phyloP scores from a whole-genome alignment of 2,329 filamentous ascomycete species.

The Pleoardoris graminearum region DNA sequence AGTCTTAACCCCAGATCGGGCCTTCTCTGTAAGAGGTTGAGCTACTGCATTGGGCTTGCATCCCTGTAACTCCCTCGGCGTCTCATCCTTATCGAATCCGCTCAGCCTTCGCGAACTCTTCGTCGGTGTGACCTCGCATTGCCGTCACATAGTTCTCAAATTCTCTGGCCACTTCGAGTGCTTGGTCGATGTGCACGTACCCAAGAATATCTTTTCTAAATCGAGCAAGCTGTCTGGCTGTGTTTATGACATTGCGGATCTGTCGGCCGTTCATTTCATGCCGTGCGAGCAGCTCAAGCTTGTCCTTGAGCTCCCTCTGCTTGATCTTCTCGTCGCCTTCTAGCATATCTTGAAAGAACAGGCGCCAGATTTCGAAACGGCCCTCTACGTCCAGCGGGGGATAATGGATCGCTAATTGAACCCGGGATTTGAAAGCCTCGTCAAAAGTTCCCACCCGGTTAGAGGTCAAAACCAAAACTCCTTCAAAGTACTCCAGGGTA shows the following conservation, averaged over 20 bases:
- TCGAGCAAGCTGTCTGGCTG: conserved; percentile 32
- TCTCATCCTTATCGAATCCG: background rate
- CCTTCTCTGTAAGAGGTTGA: no score
- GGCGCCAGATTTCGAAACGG: conserved; percentile 47
- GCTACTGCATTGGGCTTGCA: no score
- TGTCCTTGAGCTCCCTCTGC: conserved; percentile 18
- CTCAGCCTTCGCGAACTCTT: background rate
- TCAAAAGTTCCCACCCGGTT: conserved; percentile 48
- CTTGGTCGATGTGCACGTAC: background rate
- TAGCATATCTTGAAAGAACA: background rate
- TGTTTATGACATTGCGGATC: conserved; percentile 49
- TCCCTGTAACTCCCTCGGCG: no score
- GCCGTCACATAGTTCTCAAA: conserved; percentile 11
- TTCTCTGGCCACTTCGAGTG: background rate
- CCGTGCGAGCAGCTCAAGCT: conserved; percentile 34
- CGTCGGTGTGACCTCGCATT: background rate
- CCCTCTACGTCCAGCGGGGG: conserved; percentile 48
- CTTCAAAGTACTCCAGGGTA: conserved; percentile 48
- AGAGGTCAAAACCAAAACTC: conserved; percentile 50
- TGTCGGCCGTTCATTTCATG: conserved; percentile 45
- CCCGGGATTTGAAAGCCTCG: conserved; percentile 42
- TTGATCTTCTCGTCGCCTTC: background rate
- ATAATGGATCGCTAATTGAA: conserved; percentile 51
- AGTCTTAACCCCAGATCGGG: no score
- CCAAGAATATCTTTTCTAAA: conserved; percentile 9